Evolutionary conservation across 208 protist species (phyloP), one percentile per base, ranked within the genome.

Genomic region (Acanthamoeba royreba): DNA sequence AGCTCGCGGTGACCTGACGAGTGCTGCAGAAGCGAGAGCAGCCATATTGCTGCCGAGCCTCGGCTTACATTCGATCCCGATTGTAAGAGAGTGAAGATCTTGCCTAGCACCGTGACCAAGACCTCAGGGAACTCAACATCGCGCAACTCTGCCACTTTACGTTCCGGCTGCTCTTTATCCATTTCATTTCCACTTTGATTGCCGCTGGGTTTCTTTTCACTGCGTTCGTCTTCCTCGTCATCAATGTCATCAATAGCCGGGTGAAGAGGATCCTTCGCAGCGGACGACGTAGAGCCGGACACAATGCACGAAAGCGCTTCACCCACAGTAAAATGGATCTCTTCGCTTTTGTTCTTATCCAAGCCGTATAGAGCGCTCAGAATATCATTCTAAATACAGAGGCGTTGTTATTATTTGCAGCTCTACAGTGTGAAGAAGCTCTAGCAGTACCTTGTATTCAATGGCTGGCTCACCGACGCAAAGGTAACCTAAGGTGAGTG

Each of bases 21-120:
- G 45, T 95, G 85, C 49, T 93, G 66, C 35, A 95, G 61, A 7
- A 95, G 45, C 19, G 58, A 91, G n/a, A 95, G 55, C 43, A 95
- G 61, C 94, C 94, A 95, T 11, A 95, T 94, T 11, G 55, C 92
- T n/a, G 94, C 94, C 13, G 83, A 25, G 52, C n/a, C 43, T 19
- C 88, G 52, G 88, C 42, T 83, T 25, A 81, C 31, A n/a, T 49
- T 45, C 40, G 42, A 25, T 15, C 85, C 85, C 25, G 88, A 93
- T 31, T 93, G 88, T 5, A 93, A 9, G 52, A 74, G 52, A 40
- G 52, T 35, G 52, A 93, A 74, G 47, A 93, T 19, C 69, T 72
- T 93, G 46, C 31, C 19, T 33, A 93, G 28, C 52, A 93, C 81
- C 31, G 9, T 46, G 17, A n/a, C 28, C 88, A 93, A 83, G 28